Evolutionary conservation across 2,329 filamentous ascomycete genomes (phyloP), one percentile per base, ranked within the genome.

Genomic region (Phoma sp.): DNA sequence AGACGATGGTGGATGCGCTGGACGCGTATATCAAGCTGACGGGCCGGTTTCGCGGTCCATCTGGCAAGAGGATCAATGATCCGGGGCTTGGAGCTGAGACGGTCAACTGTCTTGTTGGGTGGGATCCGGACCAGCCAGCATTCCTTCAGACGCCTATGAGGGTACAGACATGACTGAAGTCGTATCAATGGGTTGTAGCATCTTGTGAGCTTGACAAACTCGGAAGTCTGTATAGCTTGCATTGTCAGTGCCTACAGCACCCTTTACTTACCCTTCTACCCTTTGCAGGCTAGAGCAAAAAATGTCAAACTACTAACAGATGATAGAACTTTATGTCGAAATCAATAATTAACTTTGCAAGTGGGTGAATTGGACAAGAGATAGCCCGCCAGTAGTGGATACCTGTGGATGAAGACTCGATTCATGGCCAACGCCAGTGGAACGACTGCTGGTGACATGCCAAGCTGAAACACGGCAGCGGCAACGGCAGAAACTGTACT

Each of bases 31-130:
- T 66, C 11, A 67, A 70, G 52, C 41, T 69, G 35, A 65, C 54
- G 22, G 64, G 64, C 4, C 55, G 58, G 11, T 69, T 66, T 35
- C 53, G 54, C 13, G 55, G 43, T 41, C 66, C 66, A 7, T 50
- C 35, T 13, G 66, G 65, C 2, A 42, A 54, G 14, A 55, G 59
- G 7, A 70, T 70, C 49, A 69, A 70, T 29, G 66, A 68, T 44
- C 61, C 63, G 4, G 67, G 66, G 7, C 52, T 61, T 35, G 67
- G 67, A 2, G 62, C 64, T 7, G 66, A 70, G 50, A 69, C 67
- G 8, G 67, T 68, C 9, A 70, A 69, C 37, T 70, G 67, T 22
- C 53, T 69, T 24, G 67, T 70, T 7, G 66, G 67, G 1, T 62
- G 60, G 54, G 65, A 70, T 54, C 67, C 67, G 3, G 65, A 67